phyloP scores from a whole-genome alignment of 2,329 filamentous ascomycete genomes.

The Penicillium polonicum region DNA sequence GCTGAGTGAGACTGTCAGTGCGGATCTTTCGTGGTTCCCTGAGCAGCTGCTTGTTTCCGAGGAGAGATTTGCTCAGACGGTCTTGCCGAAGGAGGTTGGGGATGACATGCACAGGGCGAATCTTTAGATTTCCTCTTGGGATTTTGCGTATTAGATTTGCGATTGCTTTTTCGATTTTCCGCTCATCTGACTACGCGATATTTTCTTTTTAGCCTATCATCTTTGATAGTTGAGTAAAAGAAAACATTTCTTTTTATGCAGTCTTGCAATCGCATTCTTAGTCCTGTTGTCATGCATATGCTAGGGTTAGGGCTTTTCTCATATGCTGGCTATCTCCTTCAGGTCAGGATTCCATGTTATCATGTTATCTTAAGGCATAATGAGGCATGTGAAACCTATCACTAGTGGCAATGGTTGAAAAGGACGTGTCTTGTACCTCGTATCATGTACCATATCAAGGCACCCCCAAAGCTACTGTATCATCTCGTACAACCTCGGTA shows the following conservation, averaged over 20 bases:
- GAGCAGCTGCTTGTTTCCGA: constrained; percentile 30
- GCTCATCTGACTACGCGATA: background rate
- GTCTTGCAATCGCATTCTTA: background rate
- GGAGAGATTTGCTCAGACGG: constrained; percentile 20
- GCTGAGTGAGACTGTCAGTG: background rate
- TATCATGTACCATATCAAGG: background rate
- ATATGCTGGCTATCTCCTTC: background rate
- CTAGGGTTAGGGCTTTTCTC: background rate
- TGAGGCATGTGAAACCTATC: background rate
- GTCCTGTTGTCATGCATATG: background rate
- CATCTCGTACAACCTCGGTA: background rate
- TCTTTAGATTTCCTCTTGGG: constrained; percentile 6
- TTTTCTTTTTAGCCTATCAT: background rate
- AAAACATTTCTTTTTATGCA: background rate
- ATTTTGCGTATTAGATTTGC: background rate
- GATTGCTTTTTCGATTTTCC: background rate
- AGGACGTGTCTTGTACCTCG: background rate
- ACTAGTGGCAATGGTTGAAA: background rate
- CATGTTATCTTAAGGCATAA: background rate
- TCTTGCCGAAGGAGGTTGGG: constrained; percentile 10
- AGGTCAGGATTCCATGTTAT: background rate
- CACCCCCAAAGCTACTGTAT: background rate
- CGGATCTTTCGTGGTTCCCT: constrained; percentile 31
- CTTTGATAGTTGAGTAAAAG: background rate
- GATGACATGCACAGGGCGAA: constrained; percentile 6